Percentiles rank a stretch among this genome's conserved stretches.
phyloP scores from a whole-genome alignment of 225 moss, liverwort and hornwort genomes.

The Antitrichia curtipendula region DNA sequence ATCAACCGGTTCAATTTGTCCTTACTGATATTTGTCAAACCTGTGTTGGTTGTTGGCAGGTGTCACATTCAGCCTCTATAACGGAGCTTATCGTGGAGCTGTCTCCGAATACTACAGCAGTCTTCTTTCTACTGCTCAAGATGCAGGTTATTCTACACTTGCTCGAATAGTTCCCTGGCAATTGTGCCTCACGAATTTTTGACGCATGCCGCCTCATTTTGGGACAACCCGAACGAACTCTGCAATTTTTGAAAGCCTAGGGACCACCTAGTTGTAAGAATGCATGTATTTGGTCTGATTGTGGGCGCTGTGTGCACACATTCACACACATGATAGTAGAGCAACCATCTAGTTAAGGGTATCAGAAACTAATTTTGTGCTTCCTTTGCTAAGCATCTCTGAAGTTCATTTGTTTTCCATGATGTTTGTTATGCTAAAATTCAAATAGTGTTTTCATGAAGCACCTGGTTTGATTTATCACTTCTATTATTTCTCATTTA shows the following conservation, averaged over 20 bases:
- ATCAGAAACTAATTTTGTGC: not conserved
- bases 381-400: not conserved
- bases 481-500: not conserved
- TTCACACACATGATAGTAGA: not conserved
- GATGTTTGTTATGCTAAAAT: not conserved
- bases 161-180: not conserved
- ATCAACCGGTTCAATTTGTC: not conserved
- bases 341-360: slow-evolving; percentile 1
- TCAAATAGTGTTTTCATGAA: not conserved
- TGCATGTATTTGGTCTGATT: not conserved
- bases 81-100: not conserved
- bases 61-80: slow-evolving; percentile 49
- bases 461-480: not conserved
- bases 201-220: not conserved
- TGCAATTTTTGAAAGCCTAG: not conserved
- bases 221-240: not conserved
- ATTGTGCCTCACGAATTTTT: not conserved
- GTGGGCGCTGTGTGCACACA: not conserved
- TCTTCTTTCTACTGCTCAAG: not conserved
- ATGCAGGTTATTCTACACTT: not conserved
- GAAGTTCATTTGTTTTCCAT: not conserved
- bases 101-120: not conserved
- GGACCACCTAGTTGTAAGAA: not conserved
- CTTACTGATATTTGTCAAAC: not conserved
- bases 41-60: slow-evolving; percentile 14